Evolutionary conservation across 2,329 filamentous ascomycete species (phyloP).

Genomic region (Dothideomycetes sp.): DNA sequence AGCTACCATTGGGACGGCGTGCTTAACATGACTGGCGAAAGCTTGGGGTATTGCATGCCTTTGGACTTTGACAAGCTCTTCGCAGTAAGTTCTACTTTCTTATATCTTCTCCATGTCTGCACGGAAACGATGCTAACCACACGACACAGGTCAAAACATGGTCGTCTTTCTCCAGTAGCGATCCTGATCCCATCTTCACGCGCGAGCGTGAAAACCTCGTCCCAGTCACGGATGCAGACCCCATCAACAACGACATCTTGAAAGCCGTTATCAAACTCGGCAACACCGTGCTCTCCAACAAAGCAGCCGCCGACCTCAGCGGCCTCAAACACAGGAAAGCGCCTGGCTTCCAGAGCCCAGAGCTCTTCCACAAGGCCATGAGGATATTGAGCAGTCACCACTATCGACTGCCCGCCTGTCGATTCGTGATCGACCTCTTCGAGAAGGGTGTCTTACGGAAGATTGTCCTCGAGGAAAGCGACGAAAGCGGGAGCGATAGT

Average conservation of each 20-base stretch:
- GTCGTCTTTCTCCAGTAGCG: background rate
- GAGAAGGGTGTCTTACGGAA: constrained; percentile 78
- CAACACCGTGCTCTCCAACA: constrained; percentile 86
- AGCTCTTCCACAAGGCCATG: constrained; percentile 77
- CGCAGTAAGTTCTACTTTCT: constrained; percentile 37
- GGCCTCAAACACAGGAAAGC: constrained; percentile 63
- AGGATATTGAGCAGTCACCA: constrained; percentile 78
- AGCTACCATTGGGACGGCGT: constrained; percentile 91
- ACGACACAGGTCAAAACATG: constrained; percentile 18
- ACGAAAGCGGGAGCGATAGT: constrained; percentile 5
- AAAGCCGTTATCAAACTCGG: constrained; percentile 79
- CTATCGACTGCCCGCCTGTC: constrained; percentile 74
- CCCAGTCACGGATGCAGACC: constrained; percentile 34
- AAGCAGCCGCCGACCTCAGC: constrained; percentile 69
- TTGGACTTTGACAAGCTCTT: constrained; percentile 68
- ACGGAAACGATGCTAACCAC: background rate
- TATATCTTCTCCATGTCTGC: background rate
- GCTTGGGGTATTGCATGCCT: constrained; percentile 80
- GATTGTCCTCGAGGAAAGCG: constrained; percentile 70
- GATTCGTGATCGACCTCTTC: constrained; percentile 88
- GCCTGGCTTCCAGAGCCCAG: constrained; percentile 61
- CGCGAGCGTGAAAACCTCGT: background rate
- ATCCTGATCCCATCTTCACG: background rate
- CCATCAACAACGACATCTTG: constrained; percentile 61
- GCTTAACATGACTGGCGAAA: constrained; percentile 69